phyloP scores from a whole-genome alignment of 2,329 filamentous ascomycete genomes.

The Canariomyces notabilis region DNA sequence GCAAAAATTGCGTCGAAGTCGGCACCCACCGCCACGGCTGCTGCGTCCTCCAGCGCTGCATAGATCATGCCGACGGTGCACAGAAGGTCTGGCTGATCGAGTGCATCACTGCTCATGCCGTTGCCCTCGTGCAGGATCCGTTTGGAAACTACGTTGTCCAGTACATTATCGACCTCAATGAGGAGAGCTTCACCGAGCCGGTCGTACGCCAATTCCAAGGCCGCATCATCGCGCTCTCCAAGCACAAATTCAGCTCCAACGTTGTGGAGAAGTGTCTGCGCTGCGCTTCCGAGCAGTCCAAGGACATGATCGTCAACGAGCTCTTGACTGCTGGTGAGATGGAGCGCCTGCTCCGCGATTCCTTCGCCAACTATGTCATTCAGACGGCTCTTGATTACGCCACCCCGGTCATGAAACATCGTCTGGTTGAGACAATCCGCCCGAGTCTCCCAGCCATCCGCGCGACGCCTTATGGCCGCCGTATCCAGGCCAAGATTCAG shows the following conservation, averaged over 20 bases:
- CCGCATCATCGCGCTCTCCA: conserved; percentile 67
- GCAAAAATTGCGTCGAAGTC: conserved; percentile 77
- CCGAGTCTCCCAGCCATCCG: conserved; percentile 80
- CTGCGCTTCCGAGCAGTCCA: conserved; percentile 69
- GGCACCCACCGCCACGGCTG: conserved; percentile 97
- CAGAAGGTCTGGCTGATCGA: conserved; percentile 85
- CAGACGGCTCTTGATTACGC: conserved; percentile 91
- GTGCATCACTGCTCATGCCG: conserved; percentile 84
- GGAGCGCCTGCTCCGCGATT: conserved; percentile 83
- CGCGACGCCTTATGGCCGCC: conserved; percentile 87
- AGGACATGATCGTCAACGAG: conserved; percentile 79
- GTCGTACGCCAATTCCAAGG: conserved; percentile 76
- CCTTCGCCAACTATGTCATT: conserved; percentile 95
- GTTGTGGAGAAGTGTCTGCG: conserved; percentile 96
- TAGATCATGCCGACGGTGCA: conserved; percentile 86
- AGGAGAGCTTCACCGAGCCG: conserved; percentile 81
- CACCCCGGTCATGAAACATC: conserved; percentile 65
- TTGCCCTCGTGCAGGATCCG: conserved; percentile 85
- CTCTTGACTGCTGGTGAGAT: conserved; percentile 70
- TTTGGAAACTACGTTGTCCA: conserved; percentile 99
- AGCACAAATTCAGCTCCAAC: conserved; percentile 99
- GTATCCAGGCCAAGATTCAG: conserved; percentile 84
- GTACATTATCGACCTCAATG: conserved; percentile 93
- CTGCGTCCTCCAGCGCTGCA: conserved; percentile 96
- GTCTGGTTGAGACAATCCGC: conserved; percentile 77